Conservation (phyloP, 257 asterid genomes). For the Handroanthus guayacan region DNA sequence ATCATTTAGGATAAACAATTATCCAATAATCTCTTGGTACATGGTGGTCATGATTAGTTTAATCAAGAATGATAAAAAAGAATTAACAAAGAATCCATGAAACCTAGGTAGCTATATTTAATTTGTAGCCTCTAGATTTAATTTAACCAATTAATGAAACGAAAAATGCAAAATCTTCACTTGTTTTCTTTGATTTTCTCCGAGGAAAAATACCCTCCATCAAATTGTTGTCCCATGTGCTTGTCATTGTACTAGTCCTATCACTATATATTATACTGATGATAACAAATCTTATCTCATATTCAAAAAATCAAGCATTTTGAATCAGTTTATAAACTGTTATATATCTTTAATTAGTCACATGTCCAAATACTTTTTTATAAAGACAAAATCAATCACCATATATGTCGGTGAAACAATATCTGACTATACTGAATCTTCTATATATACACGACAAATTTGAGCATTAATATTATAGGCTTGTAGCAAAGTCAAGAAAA, state of each 20-base stretch:
- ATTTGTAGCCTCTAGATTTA: neutral
- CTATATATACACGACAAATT: no score
- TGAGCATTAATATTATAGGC: neutral
- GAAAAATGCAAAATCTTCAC: neutral
- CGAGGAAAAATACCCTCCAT: conserved; percentile 11
- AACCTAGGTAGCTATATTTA: neutral
- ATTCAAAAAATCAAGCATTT: no score
- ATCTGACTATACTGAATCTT: no score
- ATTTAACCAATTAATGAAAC: neutral
- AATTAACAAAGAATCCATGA: neutral
- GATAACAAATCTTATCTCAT: no score
- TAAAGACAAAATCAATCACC: no score
- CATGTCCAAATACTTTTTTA: no score
- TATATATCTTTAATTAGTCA: no score
- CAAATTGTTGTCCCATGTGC: conserved; percentile 27
- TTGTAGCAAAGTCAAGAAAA: neutral
- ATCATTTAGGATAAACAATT: neutral
- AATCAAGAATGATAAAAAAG: conserved; percentile 9
- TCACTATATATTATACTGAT: neutral
- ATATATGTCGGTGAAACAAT: no score
- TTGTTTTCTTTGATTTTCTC: conserved; percentile 14
- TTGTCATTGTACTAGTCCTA: conserved; percentile 31
- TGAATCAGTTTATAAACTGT: no score
- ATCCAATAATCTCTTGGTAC: neutral
- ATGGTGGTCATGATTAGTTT: conserved; percentile 14